Evolutionary conservation across 2,329 filamentous ascomycete genomes (phyloP).

Genomic region (Herpotrichia juniperi): DNA sequence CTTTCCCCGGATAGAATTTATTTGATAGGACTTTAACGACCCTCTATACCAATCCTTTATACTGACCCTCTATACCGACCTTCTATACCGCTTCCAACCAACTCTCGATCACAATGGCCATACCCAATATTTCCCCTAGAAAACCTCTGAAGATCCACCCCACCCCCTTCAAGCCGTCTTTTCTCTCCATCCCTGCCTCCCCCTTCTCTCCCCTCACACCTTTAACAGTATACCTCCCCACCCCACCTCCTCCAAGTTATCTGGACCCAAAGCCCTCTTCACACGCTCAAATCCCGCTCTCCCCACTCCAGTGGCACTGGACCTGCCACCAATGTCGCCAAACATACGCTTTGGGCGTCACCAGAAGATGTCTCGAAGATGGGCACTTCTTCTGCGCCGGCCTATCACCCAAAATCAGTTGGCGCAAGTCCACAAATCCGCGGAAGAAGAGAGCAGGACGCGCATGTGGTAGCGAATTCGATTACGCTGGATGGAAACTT

Average conservation of each 20-base stretch:
- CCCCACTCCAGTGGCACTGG: constrained; percentile 58
- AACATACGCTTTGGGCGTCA: constrained; percentile 56
- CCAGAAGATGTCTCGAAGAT: constrained; percentile 60
- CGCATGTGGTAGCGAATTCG: constrained; percentile 59
- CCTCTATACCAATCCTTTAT: too few relatives aligned
- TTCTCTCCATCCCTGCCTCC: constrained; percentile 51
- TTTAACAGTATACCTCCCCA: constrained; percentile 14
- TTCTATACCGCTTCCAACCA: neutral
- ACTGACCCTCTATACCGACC: too few relatives aligned
- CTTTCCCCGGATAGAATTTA: too few relatives aligned
- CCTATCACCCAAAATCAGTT: constrained; percentile 44
- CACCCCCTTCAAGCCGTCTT: constrained; percentile 50
- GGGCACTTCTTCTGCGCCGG: constrained; percentile 62
- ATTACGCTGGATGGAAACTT: constrained; percentile 58
- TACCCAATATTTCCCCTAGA: constrained; percentile 9
- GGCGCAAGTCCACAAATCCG: constrained; percentile 22
- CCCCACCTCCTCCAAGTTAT: constrained; percentile 16
- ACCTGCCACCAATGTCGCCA: constrained; percentile 58
- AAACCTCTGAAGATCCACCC: constrained; percentile 38
- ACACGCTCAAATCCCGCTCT: constrained; percentile 26
- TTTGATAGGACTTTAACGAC: too few relatives aligned
- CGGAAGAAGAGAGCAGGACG: constrained; percentile 30
- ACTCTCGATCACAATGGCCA: constrained; percentile 5
- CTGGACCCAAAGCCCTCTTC: constrained; percentile 14
- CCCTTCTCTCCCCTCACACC: constrained; percentile 49